Evolutionary conservation across 768 basidiomycete species (phyloP).

Genomic region (Trametes meyenii): DNA sequence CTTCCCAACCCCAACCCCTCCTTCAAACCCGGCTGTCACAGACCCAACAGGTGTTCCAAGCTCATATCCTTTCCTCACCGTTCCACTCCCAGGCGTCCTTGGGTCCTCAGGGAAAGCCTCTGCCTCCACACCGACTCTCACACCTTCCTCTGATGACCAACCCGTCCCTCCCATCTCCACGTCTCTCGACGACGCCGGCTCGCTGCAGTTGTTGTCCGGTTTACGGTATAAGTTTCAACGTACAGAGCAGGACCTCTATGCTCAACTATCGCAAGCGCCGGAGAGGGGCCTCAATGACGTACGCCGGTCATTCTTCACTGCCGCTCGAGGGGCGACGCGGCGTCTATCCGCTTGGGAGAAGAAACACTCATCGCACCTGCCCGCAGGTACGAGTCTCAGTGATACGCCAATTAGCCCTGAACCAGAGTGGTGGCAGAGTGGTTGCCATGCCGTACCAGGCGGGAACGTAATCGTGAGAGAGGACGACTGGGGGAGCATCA

Average conservation of each 20-base stretch:
- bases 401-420: conserved; percentile 33
- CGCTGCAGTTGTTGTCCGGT: conserved; percentile 45
- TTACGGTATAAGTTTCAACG: conserved; percentile 61
- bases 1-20: conserved; percentile 27
- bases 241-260: conserved; percentile 61
- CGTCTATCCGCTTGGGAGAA: conserved; percentile 63
- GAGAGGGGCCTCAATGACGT: conserved; percentile 59
- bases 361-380: conserved; percentile 53
- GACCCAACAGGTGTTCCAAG: not conserved
- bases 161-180: not conserved
- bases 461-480: conserved; percentile 68
- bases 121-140: conserved; percentile 3
- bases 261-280: conserved; percentile 52
- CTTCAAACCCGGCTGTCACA: conserved; percentile 19
- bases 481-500: conserved; percentile 78
- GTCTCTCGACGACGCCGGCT: conserved; percentile 25
- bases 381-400: conserved; percentile 23
- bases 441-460: conserved; percentile 67
- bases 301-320: conserved; percentile 55
- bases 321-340: conserved; percentile 55
- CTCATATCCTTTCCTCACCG: conserved; percentile 13
- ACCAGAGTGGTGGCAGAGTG: conserved; percentile 67
- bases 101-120: not conserved
- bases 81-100: not conserved
- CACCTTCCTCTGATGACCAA: not conserved